Conservation (phyloP, 129 eudicot genomes). For the Centaurea solstitialis region DNA sequence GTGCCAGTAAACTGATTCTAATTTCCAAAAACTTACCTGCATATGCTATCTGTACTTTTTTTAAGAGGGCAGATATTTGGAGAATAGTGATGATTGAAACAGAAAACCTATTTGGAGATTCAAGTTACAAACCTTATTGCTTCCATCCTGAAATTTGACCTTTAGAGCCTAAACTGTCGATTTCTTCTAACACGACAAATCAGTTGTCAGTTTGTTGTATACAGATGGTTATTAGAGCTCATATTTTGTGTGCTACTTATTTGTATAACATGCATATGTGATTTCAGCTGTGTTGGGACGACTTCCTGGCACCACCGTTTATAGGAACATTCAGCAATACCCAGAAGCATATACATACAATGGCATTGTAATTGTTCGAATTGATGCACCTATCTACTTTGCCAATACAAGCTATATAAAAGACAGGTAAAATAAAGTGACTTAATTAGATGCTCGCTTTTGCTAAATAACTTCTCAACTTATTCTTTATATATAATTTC, state of each 20-base stretch:
- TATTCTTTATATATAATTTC: constrained; percentile 24
- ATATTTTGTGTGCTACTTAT: neutral
- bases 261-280: neutral
- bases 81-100: neutral
- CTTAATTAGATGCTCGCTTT: neutral
- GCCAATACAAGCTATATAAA: constrained; percentile 82
- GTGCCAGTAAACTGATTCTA: neutral
- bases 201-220: neutral
- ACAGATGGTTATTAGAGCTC: neutral
- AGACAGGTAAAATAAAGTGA: constrained; percentile 54
- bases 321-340: constrained; percentile 71
- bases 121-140: neutral
- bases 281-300: constrained; percentile 83
- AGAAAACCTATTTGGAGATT: neutral
- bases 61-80: neutral
- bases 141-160: neutral
- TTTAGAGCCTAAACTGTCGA: neutral
- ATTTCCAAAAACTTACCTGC: neutral
- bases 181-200: neutral
- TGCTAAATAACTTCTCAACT: neutral
- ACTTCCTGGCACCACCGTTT: constrained; percentile 82
- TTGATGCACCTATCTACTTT: constrained; percentile 86
- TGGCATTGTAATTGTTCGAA: constrained; percentile 77
- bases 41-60: neutral
- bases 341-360: constrained; percentile 76